phyloP scores from a whole-genome alignment of 2,329 filamentous ascomycete species.

The Xylaria sp. region DNA sequence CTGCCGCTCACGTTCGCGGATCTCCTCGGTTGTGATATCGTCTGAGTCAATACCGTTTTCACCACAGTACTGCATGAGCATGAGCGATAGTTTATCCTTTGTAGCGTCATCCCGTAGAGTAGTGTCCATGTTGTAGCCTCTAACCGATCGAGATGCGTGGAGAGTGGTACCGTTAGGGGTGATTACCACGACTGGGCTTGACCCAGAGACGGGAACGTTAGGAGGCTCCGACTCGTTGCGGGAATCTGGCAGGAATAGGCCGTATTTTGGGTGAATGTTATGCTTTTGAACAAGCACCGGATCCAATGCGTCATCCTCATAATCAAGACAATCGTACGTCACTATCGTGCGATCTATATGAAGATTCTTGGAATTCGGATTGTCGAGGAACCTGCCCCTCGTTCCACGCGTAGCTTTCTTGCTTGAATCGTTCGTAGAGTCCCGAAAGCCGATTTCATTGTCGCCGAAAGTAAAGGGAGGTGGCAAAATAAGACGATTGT shows the following conservation, averaged over 20 bases:
- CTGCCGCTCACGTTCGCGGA: constrained; percentile 39
- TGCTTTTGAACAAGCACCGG: constrained; percentile 55
- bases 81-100: constrained; percentile 29
- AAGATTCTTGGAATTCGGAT: constrained; percentile 58
- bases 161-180: constrained; percentile 54
- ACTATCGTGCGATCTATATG: constrained; percentile 61
- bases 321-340: constrained; percentile 58
- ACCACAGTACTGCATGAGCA: constrained; percentile 34
- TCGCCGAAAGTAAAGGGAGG: constrained; percentile 54
- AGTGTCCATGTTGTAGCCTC: constrained; percentile 40
- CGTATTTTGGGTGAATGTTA: constrained; percentile 58
- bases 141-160: constrained; percentile 53
- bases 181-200: constrained; percentile 56
- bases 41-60: constrained; percentile 34
- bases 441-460: constrained; percentile 64
- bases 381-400: constrained; percentile 59
- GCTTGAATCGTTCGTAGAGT: constrained; percentile 61
- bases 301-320: constrained; percentile 57
- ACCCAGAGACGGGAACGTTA: constrained; percentile 49
- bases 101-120: constrained; percentile 33
- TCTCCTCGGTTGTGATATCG: constrained; percentile 40
- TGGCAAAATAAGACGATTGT: constrained; percentile 61
- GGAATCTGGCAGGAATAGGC: constrained; percentile 57
- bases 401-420: constrained; percentile 59
- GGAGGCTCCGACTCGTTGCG: constrained; percentile 51